Conservation (phyloP, 2,329 filamentous ascomycete species). For the Hypoxylon sp. region DNA sequence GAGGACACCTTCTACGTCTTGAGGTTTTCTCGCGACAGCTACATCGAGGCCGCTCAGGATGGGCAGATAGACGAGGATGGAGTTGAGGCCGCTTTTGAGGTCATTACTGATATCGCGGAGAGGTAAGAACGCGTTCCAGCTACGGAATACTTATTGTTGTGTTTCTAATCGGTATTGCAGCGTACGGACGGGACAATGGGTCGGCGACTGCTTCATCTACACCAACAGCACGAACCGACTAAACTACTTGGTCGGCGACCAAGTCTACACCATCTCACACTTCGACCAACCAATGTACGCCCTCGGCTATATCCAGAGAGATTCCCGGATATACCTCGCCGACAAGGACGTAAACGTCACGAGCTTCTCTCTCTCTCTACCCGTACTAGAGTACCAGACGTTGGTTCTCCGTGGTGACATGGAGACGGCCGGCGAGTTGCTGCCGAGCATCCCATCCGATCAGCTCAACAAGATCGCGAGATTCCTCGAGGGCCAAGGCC, state of each 20-base stretch:
- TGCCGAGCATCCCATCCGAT: slow-evolving; percentile 84
- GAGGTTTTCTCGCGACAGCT: slow-evolving; percentile 88
- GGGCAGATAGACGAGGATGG: slow-evolving; percentile 88
- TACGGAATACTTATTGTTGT: background rate
- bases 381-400: slow-evolving; percentile 96
- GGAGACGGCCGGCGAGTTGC: slow-evolving; percentile 86
- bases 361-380: slow-evolving; percentile 88
- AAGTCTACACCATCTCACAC: slow-evolving; percentile 96
- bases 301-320: slow-evolving; percentile 91
- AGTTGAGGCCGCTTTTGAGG: slow-evolving; percentile 94
- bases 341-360: slow-evolving; percentile 95
- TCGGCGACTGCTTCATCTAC: slow-evolving; percentile 99
- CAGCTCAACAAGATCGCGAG: slow-evolving; percentile 98
- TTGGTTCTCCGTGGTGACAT: slow-evolving; percentile 92
- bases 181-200: slow-evolving; percentile 95
- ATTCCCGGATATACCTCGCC: slow-evolving; percentile 92
- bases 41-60: slow-evolving; percentile 80
- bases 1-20: slow-evolving; percentile 96
- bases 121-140: slow-evolving; percentile 58
- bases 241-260: slow-evolving; percentile 97
- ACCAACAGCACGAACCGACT: slow-evolving; percentile 95
- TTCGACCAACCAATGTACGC: slow-evolving; percentile 97
- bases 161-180: slow-evolving; percentile 52
- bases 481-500: slow-evolving; percentile 95
- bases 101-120: slow-evolving; percentile 95